Evolutionary conservation across 352 stramenopile species (phyloP).

Genomic region (Phytophthora citricola): DNA sequence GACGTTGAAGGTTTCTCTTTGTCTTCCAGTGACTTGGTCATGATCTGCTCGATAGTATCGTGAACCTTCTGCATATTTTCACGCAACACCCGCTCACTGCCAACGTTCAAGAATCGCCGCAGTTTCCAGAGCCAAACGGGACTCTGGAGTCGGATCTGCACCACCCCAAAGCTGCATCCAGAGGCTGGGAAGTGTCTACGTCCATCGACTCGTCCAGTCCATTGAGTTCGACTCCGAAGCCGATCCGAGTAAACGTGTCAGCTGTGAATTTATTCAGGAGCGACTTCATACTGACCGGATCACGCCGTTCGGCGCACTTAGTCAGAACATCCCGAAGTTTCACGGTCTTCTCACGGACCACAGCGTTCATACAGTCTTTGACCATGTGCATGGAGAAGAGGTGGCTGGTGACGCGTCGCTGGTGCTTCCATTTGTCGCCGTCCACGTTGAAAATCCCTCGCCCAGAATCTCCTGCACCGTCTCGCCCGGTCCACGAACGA

Average conservation of each 20-base stretch:
- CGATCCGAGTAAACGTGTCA: constrained; percentile 66
- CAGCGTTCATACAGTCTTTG: constrained; percentile 48
- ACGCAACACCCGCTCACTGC: constrained; percentile 33
- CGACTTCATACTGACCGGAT: constrained; percentile 46
- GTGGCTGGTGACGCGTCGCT: constrained; percentile 85
- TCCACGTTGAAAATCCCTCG: constrained; percentile 70
- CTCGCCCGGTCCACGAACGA: constrained; percentile 55
- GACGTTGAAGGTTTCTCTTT: constrained; percentile 5
- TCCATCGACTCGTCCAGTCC: constrained; percentile 35
- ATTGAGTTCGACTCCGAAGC: constrained; percentile 64
- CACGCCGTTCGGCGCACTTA: constrained; percentile 18
- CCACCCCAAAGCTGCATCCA: constrained; percentile 32
- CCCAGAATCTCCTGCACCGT: constrained; percentile 57
- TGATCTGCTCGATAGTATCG: constrained; percentile 40
- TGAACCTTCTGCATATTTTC: constrained; percentile 37
- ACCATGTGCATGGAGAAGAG: constrained; percentile 78
- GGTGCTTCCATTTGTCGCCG: constrained; percentile 61
- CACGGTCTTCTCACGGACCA: constrained; percentile 50
- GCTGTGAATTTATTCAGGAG: constrained; percentile 57
- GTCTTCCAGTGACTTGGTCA: constrained; percentile 25
- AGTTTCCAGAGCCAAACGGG: constrained; percentile 51
- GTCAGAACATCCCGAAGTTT: constrained; percentile 45
- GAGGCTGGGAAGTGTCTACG: constrained; percentile 12
- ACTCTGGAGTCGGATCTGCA: constrained; percentile 39
- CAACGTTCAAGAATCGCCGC: constrained; percentile 37